Conservation (phyloP, 1,284 basidiomycete genomes). For the Cystobasidium slooffiae region DNA sequence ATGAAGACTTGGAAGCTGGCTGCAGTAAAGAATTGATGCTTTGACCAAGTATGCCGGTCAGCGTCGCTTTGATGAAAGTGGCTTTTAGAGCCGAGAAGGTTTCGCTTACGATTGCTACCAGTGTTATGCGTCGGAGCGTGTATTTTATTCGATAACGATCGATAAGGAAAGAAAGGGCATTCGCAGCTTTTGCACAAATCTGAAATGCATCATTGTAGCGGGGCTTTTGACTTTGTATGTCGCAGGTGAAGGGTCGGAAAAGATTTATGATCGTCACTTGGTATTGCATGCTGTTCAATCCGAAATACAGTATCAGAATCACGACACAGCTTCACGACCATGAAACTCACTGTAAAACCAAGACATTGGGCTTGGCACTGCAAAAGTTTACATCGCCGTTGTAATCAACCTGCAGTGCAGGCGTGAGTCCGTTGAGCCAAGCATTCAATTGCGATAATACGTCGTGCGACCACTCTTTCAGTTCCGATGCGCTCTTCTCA, state of each 20-base stretch:
- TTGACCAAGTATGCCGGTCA: not conserved
- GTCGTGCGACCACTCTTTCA: slow-evolving; percentile 11
- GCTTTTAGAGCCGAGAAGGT: no score
- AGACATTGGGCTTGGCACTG: not conserved
- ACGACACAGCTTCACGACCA: not conserved
- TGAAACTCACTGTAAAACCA: slow-evolving; percentile 16
- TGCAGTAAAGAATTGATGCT: slow-evolving; percentile 42
- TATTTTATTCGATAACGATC: slow-evolving; percentile 35
- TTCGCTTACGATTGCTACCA: slow-evolving; percentile 29
- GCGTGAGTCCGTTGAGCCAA: not conserved
- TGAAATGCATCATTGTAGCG: slow-evolving; percentile 25
- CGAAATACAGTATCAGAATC: not conserved
- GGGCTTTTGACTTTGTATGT: slow-evolving; percentile 4
- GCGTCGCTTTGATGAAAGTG: not conserved
- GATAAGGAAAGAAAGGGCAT: slow-evolving; percentile 4
- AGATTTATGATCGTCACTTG: slow-evolving; percentile 30
- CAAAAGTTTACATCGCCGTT: not conserved
- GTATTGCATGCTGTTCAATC: slow-evolving; percentile 13
- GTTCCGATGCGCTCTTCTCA: slow-evolving; percentile 8
- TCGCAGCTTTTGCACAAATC: slow-evolving; percentile 28
- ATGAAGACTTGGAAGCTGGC: slow-evolving; percentile 34
- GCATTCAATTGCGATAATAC: slow-evolving; percentile 2
- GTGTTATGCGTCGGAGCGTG: slow-evolving; percentile 18
- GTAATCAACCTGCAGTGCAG: slow-evolving; percentile 3
- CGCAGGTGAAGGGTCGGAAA: slow-evolving; percentile 15